Evolutionary conservation across 2,329 filamentous ascomycete species (phyloP).

Genomic region (Pseudocercospora crystallina): DNA sequence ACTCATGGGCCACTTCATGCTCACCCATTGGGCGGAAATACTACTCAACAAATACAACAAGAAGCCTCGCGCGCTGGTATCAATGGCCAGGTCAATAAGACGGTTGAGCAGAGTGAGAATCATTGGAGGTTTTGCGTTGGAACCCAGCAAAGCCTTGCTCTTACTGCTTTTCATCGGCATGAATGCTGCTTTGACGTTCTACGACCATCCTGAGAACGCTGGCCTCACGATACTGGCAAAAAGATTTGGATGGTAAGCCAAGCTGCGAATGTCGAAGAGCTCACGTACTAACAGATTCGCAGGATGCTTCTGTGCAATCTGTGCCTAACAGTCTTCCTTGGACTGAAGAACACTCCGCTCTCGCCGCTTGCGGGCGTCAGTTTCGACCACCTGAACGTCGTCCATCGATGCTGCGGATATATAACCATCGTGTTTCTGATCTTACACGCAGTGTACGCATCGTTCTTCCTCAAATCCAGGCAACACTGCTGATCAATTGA

Average conservation of each 20-base stretch:
- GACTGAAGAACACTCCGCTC: slow-evolving; percentile 28
- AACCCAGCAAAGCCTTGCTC: slow-evolving; percentile 8
- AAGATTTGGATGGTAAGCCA: slow-evolving; percentile 26
- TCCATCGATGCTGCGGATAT: slow-evolving; percentile 29
- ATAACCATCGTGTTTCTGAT: slow-evolving; percentile 23
- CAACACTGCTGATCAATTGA: not conserved
- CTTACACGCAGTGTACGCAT: slow-evolving; percentile 24
- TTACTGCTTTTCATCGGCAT: slow-evolving; percentile 18
- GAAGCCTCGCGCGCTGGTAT: slow-evolving; percentile 3
- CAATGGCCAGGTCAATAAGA: slow-evolving; percentile 1
- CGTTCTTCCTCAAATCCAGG: not conserved
- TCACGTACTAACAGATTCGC: not conserved
- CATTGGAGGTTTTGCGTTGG: slow-evolving; percentile 9
- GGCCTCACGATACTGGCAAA: slow-evolving; percentile 23
- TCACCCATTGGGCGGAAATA: slow-evolving; percentile 15
- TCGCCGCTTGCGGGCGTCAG: slow-evolving; percentile 27
- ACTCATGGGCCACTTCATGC: slow-evolving; percentile 17
- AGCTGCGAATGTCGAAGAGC: not conserved
- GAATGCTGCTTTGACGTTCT: slow-evolving; percentile 20
- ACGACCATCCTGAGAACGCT: slow-evolving; percentile 16
- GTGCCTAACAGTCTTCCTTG: slow-evolving; percentile 26
- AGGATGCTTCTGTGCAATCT: slow-evolving; percentile 29
- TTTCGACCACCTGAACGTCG: slow-evolving; percentile 26
- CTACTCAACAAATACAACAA: slow-evolving; percentile 2
- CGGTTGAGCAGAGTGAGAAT: not conserved